Evolutionary conservation across 2,329 filamentous ascomycete genomes (phyloP), one percentile per base, ranked within the genome.

Genomic region (Fusarium nelsonii): DNA sequence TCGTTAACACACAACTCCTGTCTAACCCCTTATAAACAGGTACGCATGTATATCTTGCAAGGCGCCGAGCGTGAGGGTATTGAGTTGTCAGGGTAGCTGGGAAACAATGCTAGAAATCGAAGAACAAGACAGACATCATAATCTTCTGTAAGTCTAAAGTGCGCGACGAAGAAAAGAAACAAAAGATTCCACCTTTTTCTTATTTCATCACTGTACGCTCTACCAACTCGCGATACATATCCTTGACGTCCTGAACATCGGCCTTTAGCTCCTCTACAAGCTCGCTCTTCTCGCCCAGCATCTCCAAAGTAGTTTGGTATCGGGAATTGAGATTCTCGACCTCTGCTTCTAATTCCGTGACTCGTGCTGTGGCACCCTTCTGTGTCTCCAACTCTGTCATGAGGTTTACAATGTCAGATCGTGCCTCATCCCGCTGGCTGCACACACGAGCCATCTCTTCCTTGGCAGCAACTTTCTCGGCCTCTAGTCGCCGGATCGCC

Each of bases 231-330:
- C 93, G 89, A 82, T 98, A 98, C 86, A 99, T 97, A 76, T 90
- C 91, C 84, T 99, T 99, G 78, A 99, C 85, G 83, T 99, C 96
- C 70, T 90, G 85, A 54, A 99, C 92, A 83, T 98, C 96, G 14
- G 92, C 91, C 78, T 86, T 89, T 71, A 99, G 83, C 84, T 99
- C 96, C 76, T 97, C 94, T 3, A 97, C 94, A 75, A 91, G 83
- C 84, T 99, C 96, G 79, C 93, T 97, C 87, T 97, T 97, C 86
- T 99, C 96, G 2, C 96, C 96, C 58, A 99, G 82, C 89, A 98
- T 91, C 82, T 98, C 94, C 54, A 99, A 84, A 63, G 93, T 97
- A 15, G 94, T 96, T 77, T 97, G 90, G 77, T 98, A 97, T 73
- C 95, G 86, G 66, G 88, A 84, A 74, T 92, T 90, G 69, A 97